Evolutionary conservation across 768 basidiomycete species (phyloP), one percentile per base, ranked within the genome.

Genomic region (Suillus placidus): DNA sequence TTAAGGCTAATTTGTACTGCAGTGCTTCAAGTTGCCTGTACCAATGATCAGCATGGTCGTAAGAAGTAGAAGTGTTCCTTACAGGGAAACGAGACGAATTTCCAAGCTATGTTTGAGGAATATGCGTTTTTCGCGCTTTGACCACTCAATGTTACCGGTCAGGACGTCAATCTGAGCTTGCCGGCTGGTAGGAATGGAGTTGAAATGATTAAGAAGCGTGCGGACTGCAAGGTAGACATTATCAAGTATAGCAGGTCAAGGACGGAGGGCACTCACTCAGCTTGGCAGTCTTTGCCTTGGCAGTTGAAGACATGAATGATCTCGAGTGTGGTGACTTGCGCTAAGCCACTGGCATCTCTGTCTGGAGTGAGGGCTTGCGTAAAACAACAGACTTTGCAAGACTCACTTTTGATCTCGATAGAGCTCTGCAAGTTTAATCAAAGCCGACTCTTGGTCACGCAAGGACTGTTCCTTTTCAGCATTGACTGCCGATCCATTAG

Each of bases 201-300:
- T 83, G 83, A 99, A 98, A 80, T 90, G 91, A 76, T 92, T 92
- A 71, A 99, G 92, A 54, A 99, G 84, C 14, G 95, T 97, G 51
- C 97, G 89, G 79, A 98, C 95, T 97, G 68, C 30, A 67, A 55
- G 13, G 20, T 30, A 26, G 57, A 30, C 55, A 18, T 60, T 38
- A 30, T 8, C 30, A 38, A 23, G 13, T 23, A 67, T 16, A 60
- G 61, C 5, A 42, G 20, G 57, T 34, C 49, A 26, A 61, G 23
- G 30, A 56, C 12, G 4, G 37, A 47, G 51, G 38, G 18, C 34
- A 58, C 65, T 70, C 67, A 95, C 95, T 97, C 68, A 98, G 87
- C 80, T 97, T 97, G 3, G 95, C 95, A 0, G 97, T 97, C 79
- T 98, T 97, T 1, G 95, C 96, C 78, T 98, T 98, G 18, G 96